Evolutionary conservation across 208 protist genomes (phyloP).

Genomic region (Acanthamoeba culbertsoni): DNA sequence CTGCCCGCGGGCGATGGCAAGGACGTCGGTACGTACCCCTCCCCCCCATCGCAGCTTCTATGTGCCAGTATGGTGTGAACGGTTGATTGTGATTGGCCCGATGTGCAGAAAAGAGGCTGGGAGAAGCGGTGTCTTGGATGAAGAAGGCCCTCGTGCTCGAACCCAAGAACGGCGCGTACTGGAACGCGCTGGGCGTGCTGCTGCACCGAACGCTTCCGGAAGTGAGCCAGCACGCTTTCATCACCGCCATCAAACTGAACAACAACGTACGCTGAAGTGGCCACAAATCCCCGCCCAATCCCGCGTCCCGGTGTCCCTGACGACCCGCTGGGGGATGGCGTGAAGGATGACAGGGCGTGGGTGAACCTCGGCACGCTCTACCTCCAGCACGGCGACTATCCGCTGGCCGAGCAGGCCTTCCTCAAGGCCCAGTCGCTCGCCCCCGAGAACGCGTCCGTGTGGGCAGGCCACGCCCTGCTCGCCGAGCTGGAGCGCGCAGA

Average conservation of each 20-base stretch:
- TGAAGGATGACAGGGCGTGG: constrained; percentile 16
- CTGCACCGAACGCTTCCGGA: neutral
- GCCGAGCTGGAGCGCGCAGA: neutral
- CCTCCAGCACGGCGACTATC: neutral
- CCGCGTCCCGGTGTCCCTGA: neutral
- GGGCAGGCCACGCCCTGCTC: neutral
- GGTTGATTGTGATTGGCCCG: no score
- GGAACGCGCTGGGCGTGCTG: constrained; percentile 24
- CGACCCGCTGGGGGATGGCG: neutral
- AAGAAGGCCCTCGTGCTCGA: neutral
- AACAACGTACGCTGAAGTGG: neutral
- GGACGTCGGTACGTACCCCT: neutral
- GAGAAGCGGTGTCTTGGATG: neutral
- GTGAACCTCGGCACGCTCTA: neutral
- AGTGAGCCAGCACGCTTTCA: constrained; percentile 1
- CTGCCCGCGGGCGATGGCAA: neutral
- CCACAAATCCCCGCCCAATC: neutral
- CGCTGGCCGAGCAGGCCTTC: constrained; percentile 7
- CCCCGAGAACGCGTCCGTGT: neutral
- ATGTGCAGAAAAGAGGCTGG: neutral
- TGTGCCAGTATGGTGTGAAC: neutral
- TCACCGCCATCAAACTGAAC: constrained; percentile 10
- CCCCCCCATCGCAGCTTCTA: neutral
- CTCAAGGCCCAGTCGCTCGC: constrained; percentile 3
- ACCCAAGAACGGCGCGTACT: neutral